Conservation (phyloP, 2,329 filamentous ascomycete species). For the Aspergillus niger region DNA sequence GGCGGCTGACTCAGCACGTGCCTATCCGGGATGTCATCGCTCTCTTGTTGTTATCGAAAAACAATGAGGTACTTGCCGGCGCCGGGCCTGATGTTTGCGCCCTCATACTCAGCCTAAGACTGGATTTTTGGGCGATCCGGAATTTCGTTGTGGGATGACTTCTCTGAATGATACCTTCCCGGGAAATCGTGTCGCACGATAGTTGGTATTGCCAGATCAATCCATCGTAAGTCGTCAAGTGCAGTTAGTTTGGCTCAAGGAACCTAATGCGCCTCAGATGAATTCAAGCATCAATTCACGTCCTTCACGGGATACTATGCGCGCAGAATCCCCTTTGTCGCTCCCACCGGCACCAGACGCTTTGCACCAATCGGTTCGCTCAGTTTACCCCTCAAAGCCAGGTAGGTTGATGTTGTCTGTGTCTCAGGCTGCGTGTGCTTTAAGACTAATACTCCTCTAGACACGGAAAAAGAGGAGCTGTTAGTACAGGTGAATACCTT, state of each 20-base stretch:
- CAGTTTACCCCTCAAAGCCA: slow-evolving; percentile 38
- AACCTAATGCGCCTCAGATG: slow-evolving; percentile 32
- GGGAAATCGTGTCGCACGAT: not conserved
- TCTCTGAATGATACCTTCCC: not conserved
- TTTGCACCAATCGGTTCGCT: slow-evolving; percentile 41
- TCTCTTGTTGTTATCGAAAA: slow-evolving; percentile 15
- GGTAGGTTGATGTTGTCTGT: slow-evolving; percentile 30
- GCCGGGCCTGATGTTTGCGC: slow-evolving; percentile 14
- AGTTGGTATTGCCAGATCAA: not conserved
- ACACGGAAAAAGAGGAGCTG: slow-evolving; percentile 68
- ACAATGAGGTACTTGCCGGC: slow-evolving; percentile 17
- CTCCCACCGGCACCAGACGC: slow-evolving; percentile 35
- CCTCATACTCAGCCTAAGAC: not conserved
- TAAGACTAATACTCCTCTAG: slow-evolving; percentile 26
- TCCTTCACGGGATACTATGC: slow-evolving; percentile 61
- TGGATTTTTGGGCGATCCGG: not conserved
- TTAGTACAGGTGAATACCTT: slow-evolving; percentile 87
- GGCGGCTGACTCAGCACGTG: slow-evolving; percentile 26
- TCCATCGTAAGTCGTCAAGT: not conserved
- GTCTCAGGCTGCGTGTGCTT: not conserved
- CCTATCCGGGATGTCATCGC: slow-evolving; percentile 18
- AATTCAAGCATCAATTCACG: slow-evolving; percentile 49
- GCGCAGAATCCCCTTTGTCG: slow-evolving; percentile 49
- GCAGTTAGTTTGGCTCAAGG: not conserved
- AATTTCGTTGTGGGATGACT: not conserved